Base-by-base conservation (phyloP, 2,329 filamentous ascomycete species). In the Kalaharituber pfeilii region DNA sequence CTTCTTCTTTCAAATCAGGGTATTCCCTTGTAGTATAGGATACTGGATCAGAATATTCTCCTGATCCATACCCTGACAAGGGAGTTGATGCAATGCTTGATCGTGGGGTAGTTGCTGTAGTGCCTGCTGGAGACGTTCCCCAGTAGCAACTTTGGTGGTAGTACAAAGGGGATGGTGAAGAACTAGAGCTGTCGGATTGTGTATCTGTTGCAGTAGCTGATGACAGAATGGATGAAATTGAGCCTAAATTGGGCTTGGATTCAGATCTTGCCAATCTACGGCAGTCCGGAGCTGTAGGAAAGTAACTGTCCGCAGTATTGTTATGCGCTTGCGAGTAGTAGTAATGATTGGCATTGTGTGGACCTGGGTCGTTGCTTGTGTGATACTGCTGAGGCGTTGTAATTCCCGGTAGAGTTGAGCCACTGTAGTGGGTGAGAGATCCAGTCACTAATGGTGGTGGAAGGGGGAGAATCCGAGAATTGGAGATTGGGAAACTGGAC, bases 391-490 rank as follows among this genome's bases (percentile, higher is more conserved):
- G 42, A 56, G 36, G 59, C 55, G 39, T 60, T 54, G 58, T 56
- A 5, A 50, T 28, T 18, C 47, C 25, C 15, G 24, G 26, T 11
- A 50, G 47, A 2, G 27, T 15, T 15, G 47, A 50, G 47, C 42
- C 42, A 22, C 42, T 47, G 42, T 8, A 47, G 42, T 47, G 42
- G 1, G 42, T 47, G 24, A 47, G 15, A 22, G 13, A 13, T 60
- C 54, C 53, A 53, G 24, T 53, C 22, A 20, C 27, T 1, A 30
- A 39, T 29, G 18, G 53, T 42, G n/a, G 27, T 24, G 58, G 56
- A 50, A 59, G 59, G 15, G 59, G 50, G 18, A 59, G 58, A 29
- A 56, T 57, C 49, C 59, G 58, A 9, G 59, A 57, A 26, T 59
- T 57, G 18, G 58, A 55, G 42, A 57, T 36, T 30, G 57, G 58